phyloP scores from a whole-genome alignment of 2,329 filamentous ascomycete genomes.

The Phyllosticta citrichinensis region DNA sequence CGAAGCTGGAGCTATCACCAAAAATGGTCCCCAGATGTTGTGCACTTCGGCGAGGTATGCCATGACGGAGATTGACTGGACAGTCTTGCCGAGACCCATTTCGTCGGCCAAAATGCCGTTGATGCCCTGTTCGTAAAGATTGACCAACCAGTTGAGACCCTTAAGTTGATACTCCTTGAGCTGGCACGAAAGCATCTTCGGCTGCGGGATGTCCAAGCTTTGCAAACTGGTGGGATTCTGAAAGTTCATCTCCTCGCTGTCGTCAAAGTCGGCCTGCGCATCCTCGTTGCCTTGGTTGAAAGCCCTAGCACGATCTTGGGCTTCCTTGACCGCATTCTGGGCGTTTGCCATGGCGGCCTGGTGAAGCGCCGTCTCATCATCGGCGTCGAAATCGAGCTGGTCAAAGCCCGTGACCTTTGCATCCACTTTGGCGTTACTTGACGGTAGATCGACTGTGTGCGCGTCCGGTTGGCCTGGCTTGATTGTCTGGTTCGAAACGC shows the following conservation, averaged over 20 bases:
- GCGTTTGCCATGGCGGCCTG: constrained; percentile 90
- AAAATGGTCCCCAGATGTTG: constrained; percentile 95
- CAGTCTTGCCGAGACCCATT: constrained; percentile 98
- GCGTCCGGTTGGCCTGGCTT: constrained; percentile 27
- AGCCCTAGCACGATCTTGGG: constrained; percentile 80
- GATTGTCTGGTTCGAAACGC: constrained; percentile 40
- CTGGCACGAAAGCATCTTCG: constrained; percentile 83
- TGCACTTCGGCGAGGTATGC: constrained; percentile 94
- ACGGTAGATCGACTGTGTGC: constrained; percentile 38
- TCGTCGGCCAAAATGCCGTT: constrained; percentile 98
- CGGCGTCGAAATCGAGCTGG: constrained; percentile 88
- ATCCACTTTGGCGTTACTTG: constrained; percentile 40
- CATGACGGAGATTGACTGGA: constrained; percentile 99
- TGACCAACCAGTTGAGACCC: constrained; percentile 98
- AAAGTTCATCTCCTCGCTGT: constrained; percentile 98
- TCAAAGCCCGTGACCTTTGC: constrained; percentile 87
- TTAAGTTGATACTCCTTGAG: constrained; percentile 99
- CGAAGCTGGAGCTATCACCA: constrained; percentile 91
- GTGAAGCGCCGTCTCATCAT: constrained; percentile 73
- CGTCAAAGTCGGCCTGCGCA: constrained; percentile 64
- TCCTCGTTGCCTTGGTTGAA: constrained; percentile 66
- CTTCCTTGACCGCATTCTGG: constrained; percentile 89
- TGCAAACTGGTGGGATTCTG: constrained; percentile 94
- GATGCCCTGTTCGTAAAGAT: constrained; percentile 98
- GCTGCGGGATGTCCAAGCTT: constrained; percentile 88